These are phyloP conservation scores for Trichomonas vaginalis DNA, from an alignment of 208 protist species.

Conservation along the genomic window DNA sequence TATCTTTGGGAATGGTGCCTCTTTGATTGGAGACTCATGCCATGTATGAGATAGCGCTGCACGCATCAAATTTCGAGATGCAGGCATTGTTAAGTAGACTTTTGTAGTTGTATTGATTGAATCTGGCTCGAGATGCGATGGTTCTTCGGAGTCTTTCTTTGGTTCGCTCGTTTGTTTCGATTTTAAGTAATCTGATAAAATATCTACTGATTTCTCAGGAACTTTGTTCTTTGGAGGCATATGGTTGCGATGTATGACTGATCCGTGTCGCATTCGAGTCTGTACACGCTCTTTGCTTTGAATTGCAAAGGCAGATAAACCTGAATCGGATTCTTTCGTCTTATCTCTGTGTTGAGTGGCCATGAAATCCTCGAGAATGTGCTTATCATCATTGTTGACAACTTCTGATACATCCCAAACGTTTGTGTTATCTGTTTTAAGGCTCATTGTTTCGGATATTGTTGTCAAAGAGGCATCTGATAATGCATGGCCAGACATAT, in stretches of 20 bases:
- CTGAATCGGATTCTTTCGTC: background rate
- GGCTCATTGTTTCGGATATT: background rate
- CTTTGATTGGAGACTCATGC: background rate
- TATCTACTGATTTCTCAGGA: background rate
- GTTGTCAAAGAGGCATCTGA: background rate
- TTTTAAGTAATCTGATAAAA: background rate
- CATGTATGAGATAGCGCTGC: background rate
- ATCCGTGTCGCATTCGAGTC: background rate
- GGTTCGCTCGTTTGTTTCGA: background rate
- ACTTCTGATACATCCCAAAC: background rate
- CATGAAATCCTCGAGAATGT: background rate
- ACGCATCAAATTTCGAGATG: background rate
- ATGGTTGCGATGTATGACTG: background rate
- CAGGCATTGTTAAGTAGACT: background rate
- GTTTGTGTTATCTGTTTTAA: background rate
- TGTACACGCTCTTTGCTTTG: background rate
- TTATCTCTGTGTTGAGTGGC: background rate
- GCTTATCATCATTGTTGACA: background rate
- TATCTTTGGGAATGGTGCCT: background rate
- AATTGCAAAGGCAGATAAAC: background rate
- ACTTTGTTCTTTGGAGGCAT: background rate
- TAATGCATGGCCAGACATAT: background rate
- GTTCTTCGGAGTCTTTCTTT: background rate
- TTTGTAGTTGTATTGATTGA: background rate
- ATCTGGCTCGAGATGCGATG: background rate